These are phyloP conservation scores for Phytophthora podocarpi DNA, from an alignment of 352 stramenopile species.

Conservation along the genomic window DNA sequence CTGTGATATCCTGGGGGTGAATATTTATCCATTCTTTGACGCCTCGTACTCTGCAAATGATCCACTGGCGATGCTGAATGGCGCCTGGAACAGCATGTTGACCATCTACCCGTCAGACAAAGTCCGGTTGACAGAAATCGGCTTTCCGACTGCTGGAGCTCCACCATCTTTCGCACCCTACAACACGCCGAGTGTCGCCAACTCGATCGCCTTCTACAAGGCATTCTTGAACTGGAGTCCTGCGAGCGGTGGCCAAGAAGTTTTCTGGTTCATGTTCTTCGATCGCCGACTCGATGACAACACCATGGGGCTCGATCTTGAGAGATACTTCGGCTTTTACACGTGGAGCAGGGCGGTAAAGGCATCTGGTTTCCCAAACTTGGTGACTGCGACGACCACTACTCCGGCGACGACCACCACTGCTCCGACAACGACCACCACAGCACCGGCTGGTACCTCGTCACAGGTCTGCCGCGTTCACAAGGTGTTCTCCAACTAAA, in stretches of 20 bases:
- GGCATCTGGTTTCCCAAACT: conserved; percentile 41
- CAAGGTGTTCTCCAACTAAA: conserved; percentile 35
- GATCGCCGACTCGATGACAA: conserved; percentile 59
- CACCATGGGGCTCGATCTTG: conserved; percentile 53
- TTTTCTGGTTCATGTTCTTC: conserved; percentile 88
- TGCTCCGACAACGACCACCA: background rate
- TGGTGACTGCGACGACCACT: conserved; percentile 14
- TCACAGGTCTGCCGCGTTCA: conserved; percentile 41
- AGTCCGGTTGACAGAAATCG: conserved; percentile 69
- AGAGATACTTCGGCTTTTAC: conserved; percentile 82
- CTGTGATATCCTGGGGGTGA: conserved; percentile 81
- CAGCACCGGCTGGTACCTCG: background rate
- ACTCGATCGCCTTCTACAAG: conserved; percentile 65
- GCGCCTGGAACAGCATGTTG: conserved; percentile 62
- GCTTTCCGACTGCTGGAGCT: conserved; percentile 55
- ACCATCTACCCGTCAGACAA: conserved; percentile 52
- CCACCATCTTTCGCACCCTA: conserved; percentile 37
- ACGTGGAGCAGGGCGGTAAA: conserved; percentile 51
- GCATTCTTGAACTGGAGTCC: conserved; percentile 69
- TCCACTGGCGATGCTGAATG: conserved; percentile 58
- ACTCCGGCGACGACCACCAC: conserved; percentile 6
- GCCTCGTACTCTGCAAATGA: conserved; percentile 49
- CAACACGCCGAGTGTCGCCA: conserved; percentile 57
- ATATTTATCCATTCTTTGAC: conserved; percentile 85
- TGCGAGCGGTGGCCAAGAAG: conserved; percentile 40